A percentile compares a stretch with the other conserved stretches of the same genome.
Evolutionary conservation across 345 rosid genomes (phyloP).

Genomic region (Linum trigynum): DNA sequence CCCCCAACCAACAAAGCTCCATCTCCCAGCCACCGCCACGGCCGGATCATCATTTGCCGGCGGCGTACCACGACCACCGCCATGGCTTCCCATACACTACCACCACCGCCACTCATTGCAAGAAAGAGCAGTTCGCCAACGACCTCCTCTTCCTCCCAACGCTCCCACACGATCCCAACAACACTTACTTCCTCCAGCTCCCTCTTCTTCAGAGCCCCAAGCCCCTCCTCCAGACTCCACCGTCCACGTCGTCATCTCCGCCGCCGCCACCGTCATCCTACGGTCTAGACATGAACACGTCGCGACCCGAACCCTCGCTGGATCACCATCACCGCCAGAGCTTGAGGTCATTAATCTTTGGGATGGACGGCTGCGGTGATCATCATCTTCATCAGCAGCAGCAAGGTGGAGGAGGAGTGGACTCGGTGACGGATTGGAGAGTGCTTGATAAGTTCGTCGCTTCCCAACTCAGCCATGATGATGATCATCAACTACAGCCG

Average conservation of each 20-base stretch:
- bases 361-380: too few species aligned
- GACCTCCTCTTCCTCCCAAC: not conserved
- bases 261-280: constrained; percentile 15
- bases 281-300: constrained; percentile 33
- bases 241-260: not conserved
- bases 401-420: not conserved
- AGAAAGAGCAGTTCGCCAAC: constrained; percentile 2
- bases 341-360: too few species aligned
- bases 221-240: not conserved
- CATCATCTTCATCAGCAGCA: not conserved
- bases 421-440: constrained; percentile 3
- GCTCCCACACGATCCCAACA: not conserved
- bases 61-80: too few species aligned
- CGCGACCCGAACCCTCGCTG: constrained; percentile 24
- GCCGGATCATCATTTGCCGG: not conserved
- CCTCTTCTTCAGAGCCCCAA: constrained; percentile 6
- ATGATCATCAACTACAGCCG: not conserved
- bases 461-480: constrained; percentile 1
- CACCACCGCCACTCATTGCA: not conserved
- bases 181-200: constrained; percentile 7
- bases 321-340: not conserved
- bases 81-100: not conserved
- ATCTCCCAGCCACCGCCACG: not conserved
- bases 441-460: constrained; percentile 6
- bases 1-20: not conserved